Evolutionary conservation across 768 basidiomycete species (phyloP), one percentile per base, ranked within the genome.

Genomic region (Lactarius evosmus): DNA sequence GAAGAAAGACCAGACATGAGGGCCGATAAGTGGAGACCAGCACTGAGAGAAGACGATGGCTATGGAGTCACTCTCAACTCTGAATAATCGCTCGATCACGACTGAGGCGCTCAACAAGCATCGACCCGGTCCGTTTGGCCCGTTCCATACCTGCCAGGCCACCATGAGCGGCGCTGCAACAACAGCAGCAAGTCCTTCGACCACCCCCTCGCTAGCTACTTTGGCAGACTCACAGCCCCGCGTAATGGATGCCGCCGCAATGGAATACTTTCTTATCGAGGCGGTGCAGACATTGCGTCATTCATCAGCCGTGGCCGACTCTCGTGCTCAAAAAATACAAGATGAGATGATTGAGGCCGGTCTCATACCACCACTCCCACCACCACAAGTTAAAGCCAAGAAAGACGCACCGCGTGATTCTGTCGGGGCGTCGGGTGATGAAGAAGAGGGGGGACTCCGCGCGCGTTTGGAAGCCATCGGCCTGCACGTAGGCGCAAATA

Each of bases 241-340:
- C 32, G 78, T 84, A 46, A 79, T 91, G 61, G 89, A 92, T 70
- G 84, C 77, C 54, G 82, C 85, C 8, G 85, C 79, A 3, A 86
- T 91, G 84, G 91, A 93, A 70, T 95, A 94, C 75, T 86, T 98
- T 70, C 77, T 94, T 61, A 92, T 94, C 61, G 88, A 91, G 73
- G 79, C 88, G 59, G 87, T 93, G 64, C 80, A 84, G 69, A 84
- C 89, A 0, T 80, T 98, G 34, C 84, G 86, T 30, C 81, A 80
- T 36, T 95, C 93, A 3, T 81, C 94, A 4, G 81, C 81, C 22
- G 84, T 91, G 32, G 93, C 93, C 19, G 80, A 82, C 2, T 79
- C 83, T 36, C 82, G 90, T 33, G 74, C 82, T 22, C 86, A 85
- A 74, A 83, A 83, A 70, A 78, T 87, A 64, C 91, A 94, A 73